Conservation (phyloP, 768 basidiomycete species). For the Pleurotus pulmonarius region DNA sequence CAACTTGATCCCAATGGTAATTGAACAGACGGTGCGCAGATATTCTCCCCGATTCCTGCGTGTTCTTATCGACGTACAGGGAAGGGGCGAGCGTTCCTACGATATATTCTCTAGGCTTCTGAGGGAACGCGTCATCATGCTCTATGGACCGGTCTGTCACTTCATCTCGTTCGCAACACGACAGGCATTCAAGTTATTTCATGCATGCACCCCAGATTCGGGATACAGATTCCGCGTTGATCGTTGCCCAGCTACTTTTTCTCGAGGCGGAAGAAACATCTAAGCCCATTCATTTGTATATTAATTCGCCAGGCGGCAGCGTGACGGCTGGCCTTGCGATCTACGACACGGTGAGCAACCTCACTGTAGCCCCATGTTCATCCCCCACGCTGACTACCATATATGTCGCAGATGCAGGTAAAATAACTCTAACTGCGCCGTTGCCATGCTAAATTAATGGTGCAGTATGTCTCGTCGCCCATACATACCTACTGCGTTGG, state of each 20-base stretch:
- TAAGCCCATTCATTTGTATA: constrained; percentile 94
- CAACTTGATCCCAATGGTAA: constrained; percentile 85
- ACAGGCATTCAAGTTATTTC: no score
- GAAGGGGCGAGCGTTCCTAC: constrained; percentile 85
- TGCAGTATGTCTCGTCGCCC: constrained; percentile 86
- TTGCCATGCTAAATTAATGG: constrained; percentile 3
- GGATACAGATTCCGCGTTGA: constrained; percentile 84
- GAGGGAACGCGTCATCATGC: constrained; percentile 92
- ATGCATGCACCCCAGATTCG: constrained; percentile 54
- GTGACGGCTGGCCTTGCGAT: constrained; percentile 96
- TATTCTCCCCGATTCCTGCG: constrained; percentile 5
- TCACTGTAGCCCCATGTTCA: not conserved
- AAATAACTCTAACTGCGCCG: not conserved
- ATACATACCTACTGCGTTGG: constrained; percentile 97
- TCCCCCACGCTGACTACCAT: constrained; percentile 6
- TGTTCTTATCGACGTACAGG: constrained; percentile 36
- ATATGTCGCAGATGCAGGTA: constrained; percentile 65
- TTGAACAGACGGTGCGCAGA: constrained; percentile 77
- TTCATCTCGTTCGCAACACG: not conserved
- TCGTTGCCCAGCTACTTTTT: constrained; percentile 91
- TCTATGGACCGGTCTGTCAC: constrained; percentile 79
- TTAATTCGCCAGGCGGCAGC: constrained; percentile 94
- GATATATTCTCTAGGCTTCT: constrained; percentile 95
- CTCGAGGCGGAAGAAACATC: constrained; percentile 93
- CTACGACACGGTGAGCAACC: constrained; percentile 82